Percentiles rank a stretch among this genome's conserved stretches.
phyloP scores from a whole-genome alignment of 2,329 filamentous ascomycete species.

The Botrytis squamosa region DNA sequence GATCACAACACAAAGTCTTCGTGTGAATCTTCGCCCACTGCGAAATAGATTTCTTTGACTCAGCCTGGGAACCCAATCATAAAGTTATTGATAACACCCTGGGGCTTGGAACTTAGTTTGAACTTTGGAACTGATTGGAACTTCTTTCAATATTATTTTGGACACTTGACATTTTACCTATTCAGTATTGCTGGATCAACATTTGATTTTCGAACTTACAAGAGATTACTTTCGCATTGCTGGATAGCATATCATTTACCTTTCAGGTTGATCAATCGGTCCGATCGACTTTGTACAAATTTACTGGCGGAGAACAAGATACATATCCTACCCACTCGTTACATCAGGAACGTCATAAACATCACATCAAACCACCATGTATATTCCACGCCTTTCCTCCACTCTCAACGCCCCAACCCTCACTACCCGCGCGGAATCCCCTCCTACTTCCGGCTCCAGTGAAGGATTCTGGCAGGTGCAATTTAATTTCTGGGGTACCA shows the following conservation, averaged over 20 bases:
- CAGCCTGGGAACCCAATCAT: background rate
- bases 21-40: background rate
- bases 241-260: background rate
- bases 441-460: background rate
- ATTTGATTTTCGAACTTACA: background rate
- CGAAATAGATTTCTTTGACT: background rate
- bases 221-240: background rate
- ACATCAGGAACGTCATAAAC: background rate
- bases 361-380: background rate
- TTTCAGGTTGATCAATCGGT: background rate
- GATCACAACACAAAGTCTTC: background rate
- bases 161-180: background rate
- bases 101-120: background rate
- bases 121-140: background rate
- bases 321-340: background rate
- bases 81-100: background rate
- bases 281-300: background rate
- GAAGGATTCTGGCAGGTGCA: conserved; percentile 7
- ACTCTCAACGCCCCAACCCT: background rate
- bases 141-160: background rate
- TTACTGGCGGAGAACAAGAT: background rate
- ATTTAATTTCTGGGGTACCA: conserved; percentile 15
- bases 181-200: background rate
- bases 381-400: background rate
- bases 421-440: background rate